Percentiles rank a stretch among this genome's conserved stretches.
phyloP scores from a whole-genome alignment of 1,284 basidiomycete species.

The Leccinum subspadiceum region DNA sequence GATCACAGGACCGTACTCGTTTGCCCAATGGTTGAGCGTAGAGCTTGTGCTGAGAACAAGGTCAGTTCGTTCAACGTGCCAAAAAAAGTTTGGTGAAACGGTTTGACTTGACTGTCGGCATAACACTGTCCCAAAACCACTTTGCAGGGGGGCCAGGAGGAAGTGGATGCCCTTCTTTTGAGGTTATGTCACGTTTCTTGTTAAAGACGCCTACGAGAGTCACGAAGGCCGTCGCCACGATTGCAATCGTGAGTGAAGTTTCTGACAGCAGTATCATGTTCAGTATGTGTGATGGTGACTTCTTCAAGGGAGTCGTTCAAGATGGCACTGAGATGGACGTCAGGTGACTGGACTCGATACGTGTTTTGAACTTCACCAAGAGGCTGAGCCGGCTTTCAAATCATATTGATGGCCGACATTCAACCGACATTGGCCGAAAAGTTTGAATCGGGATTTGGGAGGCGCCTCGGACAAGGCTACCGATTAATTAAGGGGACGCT shows the following conservation, averaged over 20 bases:
- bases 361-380: no score
- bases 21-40: slow-evolving; percentile 28
- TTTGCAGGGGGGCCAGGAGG: slow-evolving; percentile 28
- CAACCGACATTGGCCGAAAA: no score
- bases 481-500: no score
- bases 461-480: no score
- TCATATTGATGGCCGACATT: no score
- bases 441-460: no score
- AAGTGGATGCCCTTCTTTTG: slow-evolving; percentile 16
- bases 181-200: background rate
- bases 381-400: no score
- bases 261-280: background rate
- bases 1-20: slow-evolving; percentile 37
- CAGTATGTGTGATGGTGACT: background rate
- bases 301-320: background rate
- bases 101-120: slow-evolving; percentile 23
- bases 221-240: background rate
- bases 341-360: background rate
- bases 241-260: background rate
- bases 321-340: background rate
- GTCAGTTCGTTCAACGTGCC: background rate
- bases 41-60: slow-evolving; percentile 15
- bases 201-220: background rate
- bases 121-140: slow-evolving; percentile 21
- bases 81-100: no score